Evolutionary conservation across 257 asterid species (phyloP).

Genomic region (Solanum rostratum): DNA sequence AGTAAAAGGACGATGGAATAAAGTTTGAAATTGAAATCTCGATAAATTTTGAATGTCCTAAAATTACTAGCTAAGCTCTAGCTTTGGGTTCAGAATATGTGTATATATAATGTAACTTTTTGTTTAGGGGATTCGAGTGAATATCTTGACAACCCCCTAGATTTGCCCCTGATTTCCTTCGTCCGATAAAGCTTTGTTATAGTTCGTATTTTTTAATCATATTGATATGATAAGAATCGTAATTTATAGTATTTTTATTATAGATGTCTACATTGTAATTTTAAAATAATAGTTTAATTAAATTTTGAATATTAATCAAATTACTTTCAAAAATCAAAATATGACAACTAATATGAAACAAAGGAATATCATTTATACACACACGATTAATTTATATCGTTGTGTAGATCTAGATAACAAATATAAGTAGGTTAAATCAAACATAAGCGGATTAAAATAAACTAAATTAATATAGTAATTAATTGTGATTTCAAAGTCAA

Average conservation of each 20-base stretch:
- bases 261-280: neutral
- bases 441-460: accelerated
- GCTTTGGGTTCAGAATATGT: too few relatives aligned
- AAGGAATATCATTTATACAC: neutral
- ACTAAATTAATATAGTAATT: neutral
- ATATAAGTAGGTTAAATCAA: neutral
- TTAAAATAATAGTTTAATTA: neutral
- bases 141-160: too few relatives aligned
- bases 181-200: neutral
- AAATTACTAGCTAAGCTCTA: neutral
- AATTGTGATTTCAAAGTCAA: neutral
- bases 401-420: neutral
- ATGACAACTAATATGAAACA: too few relatives aligned
- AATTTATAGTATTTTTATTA: neutral
- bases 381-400: neutral
- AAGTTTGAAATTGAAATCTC: neutral
- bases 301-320: too few relatives aligned
- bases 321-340: too few relatives aligned
- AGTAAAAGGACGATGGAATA: too few relatives aligned
- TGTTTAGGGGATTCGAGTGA: neutral
- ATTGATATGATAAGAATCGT: neutral
- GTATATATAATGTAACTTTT: too few relatives aligned
- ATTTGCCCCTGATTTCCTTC: neutral
- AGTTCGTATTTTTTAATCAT: neutral
- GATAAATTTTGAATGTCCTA: too few relatives aligned